phyloP scores from a whole-genome alignment of 306 rosid species.

The Sindora glabra region DNA sequence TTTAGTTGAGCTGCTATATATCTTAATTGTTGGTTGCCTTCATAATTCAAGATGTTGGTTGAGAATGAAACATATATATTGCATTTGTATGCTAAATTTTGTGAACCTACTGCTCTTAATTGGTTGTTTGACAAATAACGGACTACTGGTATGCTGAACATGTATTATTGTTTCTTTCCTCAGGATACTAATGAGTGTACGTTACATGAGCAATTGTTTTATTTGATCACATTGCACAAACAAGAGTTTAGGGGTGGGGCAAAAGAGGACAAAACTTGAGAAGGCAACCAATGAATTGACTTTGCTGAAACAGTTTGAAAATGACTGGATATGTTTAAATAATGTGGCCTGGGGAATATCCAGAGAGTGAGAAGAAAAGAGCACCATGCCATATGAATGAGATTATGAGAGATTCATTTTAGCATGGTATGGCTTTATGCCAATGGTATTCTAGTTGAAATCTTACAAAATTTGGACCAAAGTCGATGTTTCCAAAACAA shows the following conservation, averaged over 20 bases:
- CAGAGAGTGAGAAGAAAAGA: neutral
- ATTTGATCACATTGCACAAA: neutral
- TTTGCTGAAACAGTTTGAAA: neutral
- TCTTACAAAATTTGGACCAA: neutral
- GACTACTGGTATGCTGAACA: too few species aligned
- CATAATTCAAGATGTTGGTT: neutral
- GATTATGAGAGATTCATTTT: too few species aligned
- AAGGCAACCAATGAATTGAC: neutral
- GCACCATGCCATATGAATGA: neutral
- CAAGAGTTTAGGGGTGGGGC: neutral
- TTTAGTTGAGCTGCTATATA: neutral
- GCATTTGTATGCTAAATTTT: neutral
- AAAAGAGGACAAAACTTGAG: neutral
- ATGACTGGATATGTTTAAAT: neutral
- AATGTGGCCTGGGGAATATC: neutral
- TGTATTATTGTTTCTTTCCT: too few species aligned
- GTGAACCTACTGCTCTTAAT: neutral
- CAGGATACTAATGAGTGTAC: too few species aligned
- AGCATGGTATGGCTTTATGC: neutral
- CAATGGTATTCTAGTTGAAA: neutral
- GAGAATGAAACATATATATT: neutral
- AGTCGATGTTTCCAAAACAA: neutral
- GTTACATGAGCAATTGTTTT: neutral
- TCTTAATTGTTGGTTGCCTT: neutral
- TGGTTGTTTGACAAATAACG: too few species aligned